Evolutionary conservation across 768 basidiomycete species (phyloP).

Genomic region (Pseudohyphozyma bogoriensis): DNA sequence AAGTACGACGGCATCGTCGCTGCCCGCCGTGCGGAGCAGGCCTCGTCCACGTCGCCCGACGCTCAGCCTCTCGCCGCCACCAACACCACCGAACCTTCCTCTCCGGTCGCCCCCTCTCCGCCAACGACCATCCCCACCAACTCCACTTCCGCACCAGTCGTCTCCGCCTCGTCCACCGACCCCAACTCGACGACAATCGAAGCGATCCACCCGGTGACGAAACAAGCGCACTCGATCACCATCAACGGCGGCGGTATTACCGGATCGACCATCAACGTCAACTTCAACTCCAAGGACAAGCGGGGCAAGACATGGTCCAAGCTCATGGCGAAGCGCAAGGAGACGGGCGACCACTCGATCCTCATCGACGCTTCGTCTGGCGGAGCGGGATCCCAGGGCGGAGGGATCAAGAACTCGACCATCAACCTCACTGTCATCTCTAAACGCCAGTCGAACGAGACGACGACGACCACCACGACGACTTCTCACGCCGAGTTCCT

Average conservation of each 20-base stretch:
- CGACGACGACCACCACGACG: no score
- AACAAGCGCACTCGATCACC: not conserved
- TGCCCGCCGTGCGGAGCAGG: no score
- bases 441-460: no score
- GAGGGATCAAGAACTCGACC: conserved; percentile 24
- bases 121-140: conserved; percentile 9
- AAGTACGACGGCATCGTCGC: no score
- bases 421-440: conserved; percentile 28
- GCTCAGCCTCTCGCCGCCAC: not conserved
- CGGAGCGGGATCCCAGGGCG: not conserved
- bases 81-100: conserved; percentile 9
- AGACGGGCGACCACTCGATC: conserved; percentile 22
- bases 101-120: conserved; percentile 10
- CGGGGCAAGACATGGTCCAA: not conserved
- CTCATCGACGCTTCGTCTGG: conserved; percentile 24
- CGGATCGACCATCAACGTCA: not conserved
- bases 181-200: not conserved
- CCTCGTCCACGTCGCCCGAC: not conserved
- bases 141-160: conserved; percentile 10
- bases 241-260: not conserved
- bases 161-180: not conserved
- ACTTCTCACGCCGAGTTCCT: no score
- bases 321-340: conserved; percentile 7
- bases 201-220: not conserved
- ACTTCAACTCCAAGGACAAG: not conserved